Base-by-base conservation (phyloP, 2,329 filamentous ascomycete genomes). In the Exophiala bonariae region DNA sequence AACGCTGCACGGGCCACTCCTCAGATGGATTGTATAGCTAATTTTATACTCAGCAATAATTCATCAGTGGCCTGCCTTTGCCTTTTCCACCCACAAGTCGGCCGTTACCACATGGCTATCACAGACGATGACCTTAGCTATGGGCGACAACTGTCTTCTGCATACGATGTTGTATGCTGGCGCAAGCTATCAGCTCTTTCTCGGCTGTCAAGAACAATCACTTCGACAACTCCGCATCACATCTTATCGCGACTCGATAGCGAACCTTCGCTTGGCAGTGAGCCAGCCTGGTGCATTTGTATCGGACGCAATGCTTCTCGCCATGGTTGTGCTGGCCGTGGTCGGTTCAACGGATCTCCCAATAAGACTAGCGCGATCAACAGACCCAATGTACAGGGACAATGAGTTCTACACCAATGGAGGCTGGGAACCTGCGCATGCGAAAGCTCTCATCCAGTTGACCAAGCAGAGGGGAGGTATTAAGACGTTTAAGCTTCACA, bases 321-420 rank as follows among this genome's bases (percentile, higher is more conserved):
- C 39, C 16, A 32, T 42, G 14, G 17, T 18, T 4, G 11, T 42
- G 4, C 39, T 42, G 5, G 28, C 39, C 3, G 22, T 42, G 13
- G n/a, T 32, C 19, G 39, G 39, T 8, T n/a, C 28, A 22, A 18
- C 28, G n/a, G 26, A 31, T 9, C 33, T 22, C 10, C 17, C 14
- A 10, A 18, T 28, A 28, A 11, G 19, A 19, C 23, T n/a, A 11
- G 39, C 39, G 8, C 20, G 19, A 28, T 32, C 39, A n/a, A 32
- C 26, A 11, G 17, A 20, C 7, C 26, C 31, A 14, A 28, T 32
- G 17, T 42, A 42, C 39, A 31, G 39, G 14, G 39, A 42, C 18
- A 42, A 42, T 17, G 39, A 42, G n/a, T 42, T 42, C 26, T 42
- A 42, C 17, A 32, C 33, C 18, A 42, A 16, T 9, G 33, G 33